Conservation (phyloP, 805 yeast species). For the Cyberlindnera subsufficiens region DNA sequence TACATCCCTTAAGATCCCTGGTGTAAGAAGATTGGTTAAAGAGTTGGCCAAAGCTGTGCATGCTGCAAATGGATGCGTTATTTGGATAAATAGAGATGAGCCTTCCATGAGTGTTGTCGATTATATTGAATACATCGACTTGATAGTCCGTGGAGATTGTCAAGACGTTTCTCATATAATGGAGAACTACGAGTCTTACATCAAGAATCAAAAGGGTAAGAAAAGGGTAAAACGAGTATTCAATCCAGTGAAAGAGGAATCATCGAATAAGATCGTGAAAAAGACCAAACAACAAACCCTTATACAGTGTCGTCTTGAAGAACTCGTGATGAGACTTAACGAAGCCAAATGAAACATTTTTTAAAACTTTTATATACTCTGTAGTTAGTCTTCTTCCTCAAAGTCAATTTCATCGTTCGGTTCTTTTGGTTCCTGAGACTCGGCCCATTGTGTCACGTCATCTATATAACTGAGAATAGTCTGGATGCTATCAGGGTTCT, state of each 20-base stretch:
- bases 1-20: conserved; percentile 78
- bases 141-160: conserved; percentile 61
- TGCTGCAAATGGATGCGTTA: conserved; percentile 49
- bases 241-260: conserved; percentile 1
- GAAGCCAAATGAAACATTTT: conserved; percentile 10
- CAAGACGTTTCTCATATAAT: conserved; percentile 41
- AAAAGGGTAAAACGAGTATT: conserved; percentile 3
- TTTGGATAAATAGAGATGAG: conserved; percentile 56
- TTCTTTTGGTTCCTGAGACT: conserved; percentile 93
- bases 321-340: conserved; percentile 16
- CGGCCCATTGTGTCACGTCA: conserved; percentile 97
- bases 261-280: conserved; percentile 3
- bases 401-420: conserved; percentile 72
- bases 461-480: conserved; percentile 88
- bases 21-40: conserved; percentile 54
- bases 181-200: conserved; percentile 19
- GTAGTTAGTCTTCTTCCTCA: conserved; percentile 44
- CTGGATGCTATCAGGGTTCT: conserved; percentile 66
- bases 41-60: conserved; percentile 56
- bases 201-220: conserved; percentile 4
- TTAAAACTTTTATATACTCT: neutral
- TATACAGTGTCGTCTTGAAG: conserved; percentile 18
- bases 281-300: conserved; percentile 7
- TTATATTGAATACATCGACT: conserved; percentile 46
- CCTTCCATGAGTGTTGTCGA: conserved; percentile 46